Conservation (phyloP, 78 protist species). For the Dictyostelium firmibasis region DNA sequence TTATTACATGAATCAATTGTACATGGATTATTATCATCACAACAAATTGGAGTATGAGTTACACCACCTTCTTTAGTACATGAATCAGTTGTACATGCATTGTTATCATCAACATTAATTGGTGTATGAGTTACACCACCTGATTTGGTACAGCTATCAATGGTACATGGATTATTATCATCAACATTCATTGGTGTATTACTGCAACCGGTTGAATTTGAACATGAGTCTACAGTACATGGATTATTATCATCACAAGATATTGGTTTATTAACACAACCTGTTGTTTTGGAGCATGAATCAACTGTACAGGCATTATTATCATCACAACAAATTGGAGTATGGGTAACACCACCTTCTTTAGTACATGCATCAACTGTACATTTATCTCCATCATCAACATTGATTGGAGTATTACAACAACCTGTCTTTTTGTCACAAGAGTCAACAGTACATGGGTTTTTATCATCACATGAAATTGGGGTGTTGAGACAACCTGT, state of each 20-base stretch:
- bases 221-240: too few species aligned
- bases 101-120: background rate
- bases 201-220: background rate
- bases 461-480: slow-evolving; percentile 18
- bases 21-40: too few species aligned
- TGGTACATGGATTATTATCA: slow-evolving; percentile 45
- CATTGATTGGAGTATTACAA: background rate
- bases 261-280: background rate
- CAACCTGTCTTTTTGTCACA: background rate
- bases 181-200: slow-evolving; percentile 38
- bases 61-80: background rate
- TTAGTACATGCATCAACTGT: slow-evolving; percentile 8
- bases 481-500: too few species aligned
- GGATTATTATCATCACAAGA: too few species aligned
- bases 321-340: background rate
- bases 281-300: background rate
- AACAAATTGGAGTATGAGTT: slow-evolving; percentile 3
- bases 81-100: slow-evolving; percentile 18
- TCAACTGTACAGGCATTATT: background rate
- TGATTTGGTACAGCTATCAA: slow-evolving; percentile 30
- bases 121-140: slow-evolving; percentile 13
- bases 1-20: too few species aligned
- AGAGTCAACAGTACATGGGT: slow-evolving; percentile 1
- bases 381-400: background rate
- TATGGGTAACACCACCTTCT: background rate